These are phyloP conservation scores for Cladobotryum protrusum DNA, from an alignment of 2,329 filamentous ascomycete genomes.

Conservation along the genomic window DNA sequence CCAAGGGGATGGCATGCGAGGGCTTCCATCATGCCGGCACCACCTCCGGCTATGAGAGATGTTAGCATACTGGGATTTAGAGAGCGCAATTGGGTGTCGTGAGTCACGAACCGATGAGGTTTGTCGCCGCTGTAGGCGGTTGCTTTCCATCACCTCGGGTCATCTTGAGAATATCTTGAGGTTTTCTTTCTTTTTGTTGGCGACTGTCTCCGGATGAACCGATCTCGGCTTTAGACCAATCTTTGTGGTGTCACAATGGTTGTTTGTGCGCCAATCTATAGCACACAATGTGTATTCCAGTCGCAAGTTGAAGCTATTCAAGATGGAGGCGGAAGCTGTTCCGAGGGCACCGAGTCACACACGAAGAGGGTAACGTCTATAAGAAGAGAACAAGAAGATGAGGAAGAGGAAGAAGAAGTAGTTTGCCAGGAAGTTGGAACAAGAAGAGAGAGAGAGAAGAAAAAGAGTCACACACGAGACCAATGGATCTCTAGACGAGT, in stretches of 20 bases:
- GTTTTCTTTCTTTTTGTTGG: neutral
- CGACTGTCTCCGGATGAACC: neutral
- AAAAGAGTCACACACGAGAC: constrained; percentile 9
- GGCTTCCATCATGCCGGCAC: constrained; percentile 99
- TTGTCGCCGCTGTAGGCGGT: constrained; percentile 79
- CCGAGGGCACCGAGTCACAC: neutral
- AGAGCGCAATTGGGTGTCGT: constrained; percentile 9
- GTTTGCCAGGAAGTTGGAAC: neutral
- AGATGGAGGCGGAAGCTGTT: constrained; percentile 3
- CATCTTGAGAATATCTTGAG: constrained; percentile 21
- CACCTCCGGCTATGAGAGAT: constrained; percentile 67
- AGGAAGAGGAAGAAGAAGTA: neutral
- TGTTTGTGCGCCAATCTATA: too few relatives aligned
- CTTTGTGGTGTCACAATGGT: too few relatives aligned
- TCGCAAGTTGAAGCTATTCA: constrained; percentile 2
- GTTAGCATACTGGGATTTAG: constrained; percentile 15
- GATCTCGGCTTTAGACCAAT: neutral
- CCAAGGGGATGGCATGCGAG: constrained; percentile 90
- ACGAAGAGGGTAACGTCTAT: neutral
- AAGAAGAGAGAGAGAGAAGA: constrained; percentile 8
- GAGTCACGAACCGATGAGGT: constrained; percentile 68
- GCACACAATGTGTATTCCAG: neutral
- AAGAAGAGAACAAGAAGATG: constrained; percentile 6
- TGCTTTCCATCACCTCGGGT: constrained; percentile 48
- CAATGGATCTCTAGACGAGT: constrained; percentile 6